These are phyloP conservation scores for Annulohypoxylon truncatum DNA, from an alignment of 2,329 filamentous ascomycete genomes.

Conservation along the genomic window DNA sequence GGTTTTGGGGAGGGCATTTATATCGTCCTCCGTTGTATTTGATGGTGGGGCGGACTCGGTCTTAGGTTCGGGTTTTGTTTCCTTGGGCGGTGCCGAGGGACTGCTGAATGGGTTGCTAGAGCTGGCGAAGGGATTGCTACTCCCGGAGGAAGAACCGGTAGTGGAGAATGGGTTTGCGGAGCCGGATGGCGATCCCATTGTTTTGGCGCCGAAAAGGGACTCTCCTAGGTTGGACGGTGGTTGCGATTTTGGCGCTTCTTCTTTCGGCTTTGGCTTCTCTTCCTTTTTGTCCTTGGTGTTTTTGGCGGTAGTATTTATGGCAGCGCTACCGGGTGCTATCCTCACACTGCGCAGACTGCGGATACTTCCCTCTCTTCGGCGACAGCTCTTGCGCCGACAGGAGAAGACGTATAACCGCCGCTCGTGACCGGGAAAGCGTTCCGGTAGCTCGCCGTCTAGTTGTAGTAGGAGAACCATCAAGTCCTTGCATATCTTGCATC, in stretches of 20 bases:
- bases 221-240: conserved; percentile 67
- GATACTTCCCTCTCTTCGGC: conserved; percentile 84
- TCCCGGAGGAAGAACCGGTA: conserved; percentile 49
- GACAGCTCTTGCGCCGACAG: conserved; percentile 81
- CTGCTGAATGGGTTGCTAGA: conserved; percentile 61
- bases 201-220: conserved; percentile 75
- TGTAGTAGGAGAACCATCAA: conserved; percentile 88
- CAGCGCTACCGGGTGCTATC: conserved; percentile 51
- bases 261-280: conserved; percentile 50
- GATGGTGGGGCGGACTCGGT: conserved; percentile 32
- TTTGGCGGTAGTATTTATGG: conserved; percentile 35
- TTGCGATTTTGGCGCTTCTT: conserved; percentile 49
- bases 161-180: conserved; percentile 73
- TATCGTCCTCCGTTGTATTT: conserved; percentile 47
- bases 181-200: conserved; percentile 50
- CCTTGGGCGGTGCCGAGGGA: conserved; percentile 22
- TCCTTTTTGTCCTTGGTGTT: conserved; percentile 52
- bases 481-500: conserved; percentile 88
- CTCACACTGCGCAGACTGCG: conserved; percentile 78
- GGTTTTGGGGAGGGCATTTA: conserved; percentile 63
- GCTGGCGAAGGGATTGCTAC: conserved; percentile 71
- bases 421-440: conserved; percentile 87
- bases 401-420: conserved; percentile 87
- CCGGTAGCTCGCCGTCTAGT: conserved; percentile 89
- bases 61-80: conserved; percentile 32